Evolutionary conservation across 73 alveolate genomes (phyloP), one percentile per base, ranked within the genome.

Genomic region (Stentor coeruleus): DNA sequence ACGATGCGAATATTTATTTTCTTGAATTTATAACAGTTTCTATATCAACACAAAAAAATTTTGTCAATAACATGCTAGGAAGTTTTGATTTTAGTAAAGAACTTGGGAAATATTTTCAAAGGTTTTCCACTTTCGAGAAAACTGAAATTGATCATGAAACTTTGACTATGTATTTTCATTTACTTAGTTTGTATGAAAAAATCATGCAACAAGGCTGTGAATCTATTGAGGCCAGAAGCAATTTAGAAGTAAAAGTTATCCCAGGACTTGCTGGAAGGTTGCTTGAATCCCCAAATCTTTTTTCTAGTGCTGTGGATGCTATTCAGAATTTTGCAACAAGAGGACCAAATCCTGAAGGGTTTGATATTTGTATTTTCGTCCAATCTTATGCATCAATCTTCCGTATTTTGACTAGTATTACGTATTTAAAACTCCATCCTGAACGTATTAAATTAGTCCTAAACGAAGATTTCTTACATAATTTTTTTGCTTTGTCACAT

Each of bases 351-450:
- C 39, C 39, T 31, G 40, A 20, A 2, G 37, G 37, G 33, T 66
- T 1, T 66, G 79, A 66, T 28, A 40, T 20, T 31, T 66, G 79
- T 2, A 1, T 66, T 20, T 37, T 66, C 39, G n/a, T 26, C 2
- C 79, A 66, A 20, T 66, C 49, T 66, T 66, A 28, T 66, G n/a
- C 79, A 20, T 66, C 79, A 33, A 31, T 66, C 0, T 20, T 66
- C n/a, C 14, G 40, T 20, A 66, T 66, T 66, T 31, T 66, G n/a
- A 20, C 37, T 1, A 37, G 14, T 31, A 26, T 28, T 2, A 11
- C 39, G 14, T 11, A 66, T 20, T 11, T 28, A 33, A 66, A 66
- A 37, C n/a, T 20, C 42, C 26, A 66, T 20, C 79, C n/a, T 26
- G 79, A 20, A 20, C 6, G 6, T 28, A 66, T 66, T 20, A 66